Evolutionary conservation across 129 eudicot genomes (phyloP), one percentile per base, ranked within the genome.

Genomic region (Erigeron canadensis): DNA sequence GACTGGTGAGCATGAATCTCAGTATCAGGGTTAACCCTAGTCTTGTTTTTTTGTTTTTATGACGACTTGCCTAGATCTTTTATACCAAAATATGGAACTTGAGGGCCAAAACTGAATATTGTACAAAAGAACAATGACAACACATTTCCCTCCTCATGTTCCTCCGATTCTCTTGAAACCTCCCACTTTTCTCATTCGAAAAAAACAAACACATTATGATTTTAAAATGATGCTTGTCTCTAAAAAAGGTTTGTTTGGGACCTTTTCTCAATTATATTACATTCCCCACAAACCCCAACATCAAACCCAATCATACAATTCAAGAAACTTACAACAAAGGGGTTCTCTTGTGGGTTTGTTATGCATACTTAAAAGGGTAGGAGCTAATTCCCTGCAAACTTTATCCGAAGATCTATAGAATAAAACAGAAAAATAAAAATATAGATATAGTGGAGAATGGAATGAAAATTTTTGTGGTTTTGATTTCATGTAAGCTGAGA

Each of bases 71-170:
- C 34, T 28, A 0, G 34, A 28, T 28, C 3, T 28, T 28, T 28
- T 28, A 28, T 3, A 28, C 34, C 34, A 28, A 28, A 28, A 28
- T 28, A 1, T 3, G 34, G 58, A 51, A 51, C 58, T 51, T 51
- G 2, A 6, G 76, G 76, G 38, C 12, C 2, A 51, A 62, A 40
- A 40, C 1, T 8, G 18, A 48, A 61, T 9, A 77, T 15, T 8
- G 60, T 40, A 23, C 37, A 21, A 13, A 46, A 65, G 17, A 28
- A 28, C 34, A 45, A 15, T 63, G 41, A 66, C 63, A 65, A 44
- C 75, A 65, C 69, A 69, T 44, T 80, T 80, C 63, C 84, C 77
- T 80, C 83, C 83, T 80, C 76, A 80, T 39, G 75, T 80, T 80
- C 68, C 80, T 80, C 80, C 80, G 72, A 75, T 80, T 75, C 80